phyloP scores from a whole-genome alignment of 1,284 basidiomycete species.

The Naganishia albida region DNA sequence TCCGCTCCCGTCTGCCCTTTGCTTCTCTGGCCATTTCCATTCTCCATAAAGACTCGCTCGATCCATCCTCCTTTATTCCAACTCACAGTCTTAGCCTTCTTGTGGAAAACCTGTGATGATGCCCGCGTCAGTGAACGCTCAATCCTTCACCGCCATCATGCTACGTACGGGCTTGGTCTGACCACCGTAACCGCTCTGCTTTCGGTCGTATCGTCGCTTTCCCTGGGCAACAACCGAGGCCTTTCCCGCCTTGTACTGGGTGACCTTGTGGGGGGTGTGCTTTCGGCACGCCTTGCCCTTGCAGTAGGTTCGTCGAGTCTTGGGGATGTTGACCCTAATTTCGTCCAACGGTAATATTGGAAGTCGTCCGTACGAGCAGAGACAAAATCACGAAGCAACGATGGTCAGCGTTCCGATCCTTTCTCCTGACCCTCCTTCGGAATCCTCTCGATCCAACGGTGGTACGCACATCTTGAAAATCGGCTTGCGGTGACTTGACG shows the following conservation, averaged over 20 bases:
- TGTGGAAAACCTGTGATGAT: constrained; percentile 65
- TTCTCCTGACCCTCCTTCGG: not conserved
- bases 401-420: constrained; percentile 17
- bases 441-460: not conserved
- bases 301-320: constrained; percentile 66
- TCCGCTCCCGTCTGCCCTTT: not conserved
- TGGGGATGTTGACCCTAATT: constrained; percentile 38
- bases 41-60: constrained; percentile 12
- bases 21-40: not conserved
- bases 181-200: constrained; percentile 99
- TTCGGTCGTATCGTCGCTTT: constrained; percentile 99
- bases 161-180: constrained; percentile 86
- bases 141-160: constrained; percentile 60
- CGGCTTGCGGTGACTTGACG: constrained; percentile 30
- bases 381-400: constrained; percentile 12
- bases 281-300: constrained; percentile 98
- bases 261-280: constrained; percentile 95
- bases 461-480: constrained; percentile 31
- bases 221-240: constrained; percentile 95
- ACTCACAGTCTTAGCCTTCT: constrained; percentile 36
- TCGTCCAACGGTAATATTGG: constrained; percentile 6
- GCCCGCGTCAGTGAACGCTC: not conserved
- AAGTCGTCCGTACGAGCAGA: constrained; percentile 4
- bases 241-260: constrained; percentile 99
- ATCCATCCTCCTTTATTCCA: not conserved